These are phyloP conservation scores for Myxozyma lipomycoides DNA, from an alignment of 805 yeast genomes.

Conservation along the genomic window DNA sequence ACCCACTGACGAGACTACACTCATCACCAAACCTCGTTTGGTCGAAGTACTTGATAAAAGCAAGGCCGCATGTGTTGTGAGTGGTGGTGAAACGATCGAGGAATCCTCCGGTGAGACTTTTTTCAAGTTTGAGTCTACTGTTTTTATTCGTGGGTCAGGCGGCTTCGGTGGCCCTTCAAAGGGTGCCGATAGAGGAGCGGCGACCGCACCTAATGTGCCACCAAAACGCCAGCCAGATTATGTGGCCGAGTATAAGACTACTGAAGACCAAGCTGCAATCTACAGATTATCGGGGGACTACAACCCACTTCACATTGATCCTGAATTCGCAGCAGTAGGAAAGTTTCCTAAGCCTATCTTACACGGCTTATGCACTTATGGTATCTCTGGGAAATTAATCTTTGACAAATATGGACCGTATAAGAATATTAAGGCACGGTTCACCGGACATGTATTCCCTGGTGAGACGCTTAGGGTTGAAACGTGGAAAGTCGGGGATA, in stretches of 20 bases:
- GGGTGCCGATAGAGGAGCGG: constrained; percentile 57
- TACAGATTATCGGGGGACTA: constrained; percentile 91
- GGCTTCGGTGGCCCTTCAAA: constrained; percentile 48
- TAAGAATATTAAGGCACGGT: constrained; percentile 82
- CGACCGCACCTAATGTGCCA: constrained; percentile 58
- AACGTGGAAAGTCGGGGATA: constrained; percentile 78
- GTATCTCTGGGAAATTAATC: constrained; percentile 71
- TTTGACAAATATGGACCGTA: constrained; percentile 77
- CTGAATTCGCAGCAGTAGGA: constrained; percentile 81
- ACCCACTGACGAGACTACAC: constrained; percentile 51
- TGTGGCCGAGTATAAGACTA: constrained; percentile 53
- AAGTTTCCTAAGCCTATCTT: constrained; percentile 81
- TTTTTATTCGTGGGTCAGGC: constrained; percentile 72
- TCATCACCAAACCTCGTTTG: constrained; percentile 61
- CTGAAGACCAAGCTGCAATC: constrained; percentile 74
- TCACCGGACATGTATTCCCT: constrained; percentile 87
- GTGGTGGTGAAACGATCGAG: constrained; percentile 68
- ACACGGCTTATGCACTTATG: constrained; percentile 88
- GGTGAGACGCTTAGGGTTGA: constrained; percentile 79
- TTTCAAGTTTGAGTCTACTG: constrained; percentile 78
- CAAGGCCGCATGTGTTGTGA: constrained; percentile 71
- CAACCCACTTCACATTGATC: constrained; percentile 91
- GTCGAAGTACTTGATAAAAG: constrained; percentile 80
- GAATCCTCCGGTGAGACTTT: constrained; percentile 61
- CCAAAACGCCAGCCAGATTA: constrained; percentile 67